Evolutionary conservation across 2,329 filamentous ascomycete species (phyloP).

Genomic region (Aurifilum marmelostoma): DNA sequence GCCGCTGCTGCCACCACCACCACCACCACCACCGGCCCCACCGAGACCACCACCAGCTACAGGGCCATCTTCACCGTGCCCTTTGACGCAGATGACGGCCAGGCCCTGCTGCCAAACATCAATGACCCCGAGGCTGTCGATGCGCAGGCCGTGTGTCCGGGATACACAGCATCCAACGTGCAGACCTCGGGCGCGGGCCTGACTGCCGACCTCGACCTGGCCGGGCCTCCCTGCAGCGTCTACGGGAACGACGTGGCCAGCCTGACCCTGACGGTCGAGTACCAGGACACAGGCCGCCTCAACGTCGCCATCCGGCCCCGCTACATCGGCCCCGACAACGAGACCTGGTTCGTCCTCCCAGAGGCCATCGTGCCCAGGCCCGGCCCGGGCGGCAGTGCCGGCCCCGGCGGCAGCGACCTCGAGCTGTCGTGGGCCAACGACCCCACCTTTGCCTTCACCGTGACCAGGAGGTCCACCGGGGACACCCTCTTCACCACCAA

Average conservation of each 20-base stretch:
- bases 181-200: conserved; percentile 56
- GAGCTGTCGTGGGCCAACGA: conserved; percentile 56
- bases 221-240: conserved; percentile 70
- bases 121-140: conserved; percentile 27
- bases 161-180: conserved; percentile 68
- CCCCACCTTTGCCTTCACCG: conserved; percentile 69
- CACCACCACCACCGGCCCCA: background rate
- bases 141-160: conserved; percentile 54
- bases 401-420: conserved; percentile 56
- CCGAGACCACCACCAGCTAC: conserved; percentile 22
- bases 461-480: conserved; percentile 60
- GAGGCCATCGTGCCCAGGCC: conserved; percentile 65
- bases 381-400: conserved; percentile 42
- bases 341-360: conserved; percentile 68
- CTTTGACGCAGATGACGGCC: conserved; percentile 22
- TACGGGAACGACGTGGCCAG: conserved; percentile 74
- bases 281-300: conserved; percentile 56
- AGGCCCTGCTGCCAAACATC: conserved; percentile 26
- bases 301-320: conserved; percentile 72
- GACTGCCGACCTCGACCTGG: conserved; percentile 69
- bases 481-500: conserved; percentile 71
- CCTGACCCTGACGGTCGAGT: conserved; percentile 38
- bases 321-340: conserved; percentile 62
- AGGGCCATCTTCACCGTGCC: conserved; percentile 28
- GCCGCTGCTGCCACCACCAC: too few relatives aligned